Conservation (phyloP, 2,329 filamentous ascomycete species). For the Falciphora oryzae region DNA sequence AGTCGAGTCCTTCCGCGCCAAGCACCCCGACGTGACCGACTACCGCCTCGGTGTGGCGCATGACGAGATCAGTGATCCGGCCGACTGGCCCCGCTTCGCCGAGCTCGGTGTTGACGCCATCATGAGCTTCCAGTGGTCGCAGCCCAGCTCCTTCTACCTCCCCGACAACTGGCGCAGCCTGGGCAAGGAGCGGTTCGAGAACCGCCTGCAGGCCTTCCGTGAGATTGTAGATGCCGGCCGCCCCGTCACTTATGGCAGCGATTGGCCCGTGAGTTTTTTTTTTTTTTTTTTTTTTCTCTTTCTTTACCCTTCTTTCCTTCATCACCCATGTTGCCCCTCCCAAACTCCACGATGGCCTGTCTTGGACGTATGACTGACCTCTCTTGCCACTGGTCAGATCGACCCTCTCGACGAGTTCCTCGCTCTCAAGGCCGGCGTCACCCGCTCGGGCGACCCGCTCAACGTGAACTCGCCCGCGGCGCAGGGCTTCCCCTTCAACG, state of each 20-base stretch:
- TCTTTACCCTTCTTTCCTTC: neutral
- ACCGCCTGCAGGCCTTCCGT: conserved; percentile 2
- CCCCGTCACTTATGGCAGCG: neutral
- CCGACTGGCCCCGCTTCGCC: conserved; percentile 4
- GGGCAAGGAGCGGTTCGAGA: neutral
- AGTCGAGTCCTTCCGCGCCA: neutral
- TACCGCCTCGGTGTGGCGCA: neutral
- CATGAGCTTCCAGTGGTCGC: conserved; percentile 8
- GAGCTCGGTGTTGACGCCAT: neutral
- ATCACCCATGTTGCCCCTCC: neutral
- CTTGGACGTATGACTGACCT: neutral
- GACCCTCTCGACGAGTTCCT: conserved; percentile 5
- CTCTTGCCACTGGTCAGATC: neutral
- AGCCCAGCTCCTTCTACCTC: conserved; percentile 3
- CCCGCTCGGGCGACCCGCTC: conserved; percentile 4
- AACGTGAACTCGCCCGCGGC: conserved; percentile 1
- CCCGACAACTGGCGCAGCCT: conserved; percentile 3
- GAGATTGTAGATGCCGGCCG: neutral
- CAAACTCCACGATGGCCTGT: neutral
- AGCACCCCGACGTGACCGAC: neutral
- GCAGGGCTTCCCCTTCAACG: conserved; percentile 1
- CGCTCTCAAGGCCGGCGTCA: conserved; percentile 5
- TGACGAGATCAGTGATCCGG: conserved; percentile 2
- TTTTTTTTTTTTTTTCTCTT: neutral
- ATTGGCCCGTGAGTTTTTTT: conserved; percentile 23